Conservation (phyloP, 495 filamentous ascomycete species). For the Penicillium pancosmium region DNA sequence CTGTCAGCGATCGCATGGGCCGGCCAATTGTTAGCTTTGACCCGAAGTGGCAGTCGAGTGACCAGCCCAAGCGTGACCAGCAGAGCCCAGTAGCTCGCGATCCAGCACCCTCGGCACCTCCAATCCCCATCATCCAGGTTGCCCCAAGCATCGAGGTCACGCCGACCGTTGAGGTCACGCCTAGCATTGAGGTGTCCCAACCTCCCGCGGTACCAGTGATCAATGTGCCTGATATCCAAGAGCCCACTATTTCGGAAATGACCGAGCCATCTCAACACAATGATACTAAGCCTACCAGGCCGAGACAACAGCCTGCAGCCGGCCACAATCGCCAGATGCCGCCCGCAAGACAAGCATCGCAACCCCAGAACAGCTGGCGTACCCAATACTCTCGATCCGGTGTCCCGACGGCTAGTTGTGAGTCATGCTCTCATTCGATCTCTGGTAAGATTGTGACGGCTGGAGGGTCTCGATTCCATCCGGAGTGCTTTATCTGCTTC, state of each 20-base stretch:
- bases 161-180: slow-evolving; percentile 31
- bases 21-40: slow-evolving; percentile 95
- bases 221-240: slow-evolving; percentile 57
- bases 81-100: slow-evolving; percentile 12
- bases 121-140: slow-evolving; percentile 49
- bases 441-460: slow-evolving; percentile 89
- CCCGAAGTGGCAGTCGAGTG: slow-evolving; percentile 69
- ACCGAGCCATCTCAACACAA: slow-evolving; percentile 11
- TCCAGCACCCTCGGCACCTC: slow-evolving; percentile 32
- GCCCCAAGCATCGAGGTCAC: slow-evolving; percentile 33
- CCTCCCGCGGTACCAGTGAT: slow-evolving; percentile 62
- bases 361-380: slow-evolving; percentile 38
- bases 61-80: slow-evolving; percentile 29
- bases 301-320: slow-evolving; percentile 26
- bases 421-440: slow-evolving; percentile 80
- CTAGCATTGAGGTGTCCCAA: slow-evolving; percentile 50
- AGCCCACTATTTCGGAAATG: slow-evolving; percentile 46
- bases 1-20: slow-evolving; percentile 81
- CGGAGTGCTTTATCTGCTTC: slow-evolving; percentile 89
- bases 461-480: slow-evolving; percentile 81
- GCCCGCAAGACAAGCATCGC: slow-evolving; percentile 26
- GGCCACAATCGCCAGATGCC: slow-evolving; percentile 19
- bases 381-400: slow-evolving; percentile 57
- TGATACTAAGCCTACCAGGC: slow-evolving; percentile 21
- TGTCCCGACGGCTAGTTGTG: slow-evolving; percentile 73